These are phyloP conservation scores for Epichloe uncinata DNA, from an alignment of 2,329 filamentous ascomycete species.

Conservation along the genomic window DNA sequence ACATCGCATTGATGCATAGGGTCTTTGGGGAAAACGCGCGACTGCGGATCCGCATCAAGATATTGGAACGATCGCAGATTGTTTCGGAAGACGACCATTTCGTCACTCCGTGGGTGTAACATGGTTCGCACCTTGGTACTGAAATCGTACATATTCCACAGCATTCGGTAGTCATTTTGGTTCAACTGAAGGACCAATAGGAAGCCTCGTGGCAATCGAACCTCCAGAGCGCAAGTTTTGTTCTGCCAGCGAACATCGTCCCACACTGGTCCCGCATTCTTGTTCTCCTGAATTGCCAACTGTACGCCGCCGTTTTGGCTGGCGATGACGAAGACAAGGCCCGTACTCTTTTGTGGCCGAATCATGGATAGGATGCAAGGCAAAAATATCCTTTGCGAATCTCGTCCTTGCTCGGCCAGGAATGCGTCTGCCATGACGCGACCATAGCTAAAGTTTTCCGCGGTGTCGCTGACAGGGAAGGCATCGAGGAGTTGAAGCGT, in stretches of 20 bases:
- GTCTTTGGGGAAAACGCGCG: constrained; percentile 63
- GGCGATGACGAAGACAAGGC: constrained; percentile 58
- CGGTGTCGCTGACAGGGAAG: constrained; percentile 65
- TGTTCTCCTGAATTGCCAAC: constrained; percentile 56
- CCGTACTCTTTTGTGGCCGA: constrained; percentile 52
- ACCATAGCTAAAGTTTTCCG: constrained; percentile 63
- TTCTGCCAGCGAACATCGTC: constrained; percentile 70
- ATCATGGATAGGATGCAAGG: constrained; percentile 66
- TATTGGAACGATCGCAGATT: constrained; percentile 67
- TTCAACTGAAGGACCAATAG: constrained; percentile 56
- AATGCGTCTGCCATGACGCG: constrained; percentile 63
- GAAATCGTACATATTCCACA: constrained; percentile 80
- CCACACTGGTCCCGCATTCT: constrained; percentile 60
- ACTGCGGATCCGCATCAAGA: constrained; percentile 57
- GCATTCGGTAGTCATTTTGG: constrained; percentile 62
- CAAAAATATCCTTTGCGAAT: constrained; percentile 54
- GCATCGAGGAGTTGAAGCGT: constrained; percentile 48
- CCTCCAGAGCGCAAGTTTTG: constrained; percentile 48
- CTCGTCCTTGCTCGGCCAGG: constrained; percentile 58
- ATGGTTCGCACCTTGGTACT: constrained; percentile 62
- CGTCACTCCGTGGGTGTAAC: constrained; percentile 54
- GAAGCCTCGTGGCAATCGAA: constrained; percentile 66
- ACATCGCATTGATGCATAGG: constrained; percentile 58
- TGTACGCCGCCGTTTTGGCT: constrained; percentile 72
- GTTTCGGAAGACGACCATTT: constrained; percentile 55